phyloP scores from a whole-genome alignment of 176 grass and related monocot species.

The Rhynchospora tenuis region DNA sequence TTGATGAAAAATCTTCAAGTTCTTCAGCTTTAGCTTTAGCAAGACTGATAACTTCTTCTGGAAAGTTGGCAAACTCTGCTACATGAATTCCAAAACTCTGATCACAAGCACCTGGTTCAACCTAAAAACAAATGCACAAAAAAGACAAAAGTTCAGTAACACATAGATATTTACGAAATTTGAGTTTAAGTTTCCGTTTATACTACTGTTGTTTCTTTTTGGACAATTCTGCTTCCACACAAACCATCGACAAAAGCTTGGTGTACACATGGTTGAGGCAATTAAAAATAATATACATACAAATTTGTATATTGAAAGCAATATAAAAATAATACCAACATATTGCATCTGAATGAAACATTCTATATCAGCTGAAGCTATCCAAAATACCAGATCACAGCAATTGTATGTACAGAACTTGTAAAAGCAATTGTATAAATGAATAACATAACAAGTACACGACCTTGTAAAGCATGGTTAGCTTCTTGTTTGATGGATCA shows the following conservation, averaged over 20 bases:
- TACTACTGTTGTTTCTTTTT: not conserved
- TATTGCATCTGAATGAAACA: not conserved
- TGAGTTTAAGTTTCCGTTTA: not conserved
- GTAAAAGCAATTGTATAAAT: not conserved
- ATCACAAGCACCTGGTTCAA: constrained; percentile 89
- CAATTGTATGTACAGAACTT: not conserved
- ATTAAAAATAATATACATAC: not conserved
- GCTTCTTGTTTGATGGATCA: constrained; percentile 78
- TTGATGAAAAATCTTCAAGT: constrained; percentile 82
- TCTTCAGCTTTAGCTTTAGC: constrained; percentile 96
- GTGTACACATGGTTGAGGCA: not conserved
- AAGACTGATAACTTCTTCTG: constrained; percentile 71
- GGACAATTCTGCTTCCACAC: not conserved
- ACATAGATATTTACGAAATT: not conserved
- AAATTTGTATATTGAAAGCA: constrained; percentile 12
- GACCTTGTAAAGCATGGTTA: constrained; percentile 99
- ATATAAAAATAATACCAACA: not conserved
- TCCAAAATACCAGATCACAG: not conserved
- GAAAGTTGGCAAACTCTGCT: constrained; percentile 95
- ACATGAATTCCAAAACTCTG: constrained; percentile 99
- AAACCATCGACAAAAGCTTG: not conserved
- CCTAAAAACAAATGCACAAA: constrained; percentile 40
- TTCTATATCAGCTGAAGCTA: not conserved
- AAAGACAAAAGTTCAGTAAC: not conserved
- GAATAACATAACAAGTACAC: constrained; percentile 4